Percentiles rank a stretch among this genome's conserved stretches.
Conservation (phyloP, 345 rosid genomes). For the Aethionema arabicum region DNA sequence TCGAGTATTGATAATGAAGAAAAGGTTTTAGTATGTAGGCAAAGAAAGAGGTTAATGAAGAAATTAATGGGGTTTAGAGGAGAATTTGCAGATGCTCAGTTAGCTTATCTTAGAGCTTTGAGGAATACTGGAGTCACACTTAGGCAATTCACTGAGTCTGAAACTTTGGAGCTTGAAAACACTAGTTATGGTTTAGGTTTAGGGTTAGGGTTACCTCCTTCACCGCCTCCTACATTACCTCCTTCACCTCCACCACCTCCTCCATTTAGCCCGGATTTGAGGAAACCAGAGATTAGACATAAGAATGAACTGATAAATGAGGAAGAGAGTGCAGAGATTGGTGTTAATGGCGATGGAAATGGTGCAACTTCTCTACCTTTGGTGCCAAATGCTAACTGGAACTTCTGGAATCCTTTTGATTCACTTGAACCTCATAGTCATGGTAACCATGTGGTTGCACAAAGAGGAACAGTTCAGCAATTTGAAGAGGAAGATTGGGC, state of each 20-base stretch:
- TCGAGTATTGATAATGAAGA: constrained; percentile 81
- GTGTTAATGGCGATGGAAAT: constrained; percentile 38
- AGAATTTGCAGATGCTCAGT: constrained; percentile 79
- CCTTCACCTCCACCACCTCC: constrained; percentile 79
- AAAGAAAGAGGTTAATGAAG: constrained; percentile 83
- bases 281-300: constrained; percentile 31
- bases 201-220: constrained; percentile 51
- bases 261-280: constrained; percentile 56
- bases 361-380: constrained; percentile 48
- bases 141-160: constrained; percentile 88
- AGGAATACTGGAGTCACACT: constrained; percentile 89
- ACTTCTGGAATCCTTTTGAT: constrained; percentile 51
- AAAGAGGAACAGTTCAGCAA: constrained; percentile 39
- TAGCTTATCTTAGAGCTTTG: constrained; percentile 74
- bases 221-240: constrained; percentile 67
- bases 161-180: constrained; percentile 65
- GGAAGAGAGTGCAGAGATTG: constrained; percentile 39
- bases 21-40: constrained; percentile 67
- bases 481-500: constrained; percentile 65
- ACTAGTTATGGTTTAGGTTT: constrained; percentile 37
- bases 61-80: constrained; percentile 58
- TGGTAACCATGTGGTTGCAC: constrained; percentile 35
- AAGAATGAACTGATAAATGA: constrained; percentile 34
- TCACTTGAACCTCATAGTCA: constrained; percentile 31
- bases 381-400: constrained; percentile 48